These are phyloP conservation scores for Rhizopus stolonifer DNA, from an alignment of 371 early-diverging fungal species.

Conservation along the genomic window DNA sequence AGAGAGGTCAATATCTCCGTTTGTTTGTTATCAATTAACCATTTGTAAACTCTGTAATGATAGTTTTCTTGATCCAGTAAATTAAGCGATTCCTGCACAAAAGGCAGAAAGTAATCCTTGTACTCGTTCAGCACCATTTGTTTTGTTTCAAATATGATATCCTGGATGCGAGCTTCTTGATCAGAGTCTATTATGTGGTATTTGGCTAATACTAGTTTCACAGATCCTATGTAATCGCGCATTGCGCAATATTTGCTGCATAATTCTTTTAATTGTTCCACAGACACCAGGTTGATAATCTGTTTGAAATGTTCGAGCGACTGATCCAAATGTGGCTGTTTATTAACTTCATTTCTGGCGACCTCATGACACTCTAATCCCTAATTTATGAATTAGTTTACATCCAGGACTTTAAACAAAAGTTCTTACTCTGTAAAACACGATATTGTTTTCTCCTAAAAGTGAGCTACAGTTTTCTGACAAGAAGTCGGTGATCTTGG, in stretches of 20 bases:
- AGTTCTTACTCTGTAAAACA: slow-evolving; percentile 9
- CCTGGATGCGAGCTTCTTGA: neutral
- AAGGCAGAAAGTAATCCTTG: neutral
- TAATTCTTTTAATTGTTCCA: neutral
- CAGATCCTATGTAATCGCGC: neutral
- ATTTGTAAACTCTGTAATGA: slow-evolving; percentile 11
- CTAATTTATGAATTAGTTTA: slow-evolving; percentile 1
- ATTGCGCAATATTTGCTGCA: neutral
- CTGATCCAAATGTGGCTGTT: neutral
- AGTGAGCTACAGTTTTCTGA: slow-evolving; percentile 1
- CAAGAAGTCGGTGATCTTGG: slow-evolving; percentile 7
- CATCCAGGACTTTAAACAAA: neutral
- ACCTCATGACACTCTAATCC: slow-evolving; percentile 14
- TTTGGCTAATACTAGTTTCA: slow-evolving; percentile 6
- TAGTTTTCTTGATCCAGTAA: slow-evolving; percentile 2
- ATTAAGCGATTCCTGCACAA: slow-evolving; percentile 4
- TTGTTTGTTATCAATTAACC: slow-evolving; percentile 8
- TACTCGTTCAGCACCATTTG: neutral
- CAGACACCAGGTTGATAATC: neutral
- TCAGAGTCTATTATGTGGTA: neutral
- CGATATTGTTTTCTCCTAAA: slow-evolving; percentile 2
- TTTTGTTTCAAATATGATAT: neutral
- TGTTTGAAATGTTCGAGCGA: slow-evolving; percentile 5
- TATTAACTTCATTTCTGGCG: neutral
- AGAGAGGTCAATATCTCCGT: slow-evolving; percentile 1